Evolutionary conservation across 78 protist species (phyloP).

Genomic region (Corallochytrium limacisporum): DNA sequence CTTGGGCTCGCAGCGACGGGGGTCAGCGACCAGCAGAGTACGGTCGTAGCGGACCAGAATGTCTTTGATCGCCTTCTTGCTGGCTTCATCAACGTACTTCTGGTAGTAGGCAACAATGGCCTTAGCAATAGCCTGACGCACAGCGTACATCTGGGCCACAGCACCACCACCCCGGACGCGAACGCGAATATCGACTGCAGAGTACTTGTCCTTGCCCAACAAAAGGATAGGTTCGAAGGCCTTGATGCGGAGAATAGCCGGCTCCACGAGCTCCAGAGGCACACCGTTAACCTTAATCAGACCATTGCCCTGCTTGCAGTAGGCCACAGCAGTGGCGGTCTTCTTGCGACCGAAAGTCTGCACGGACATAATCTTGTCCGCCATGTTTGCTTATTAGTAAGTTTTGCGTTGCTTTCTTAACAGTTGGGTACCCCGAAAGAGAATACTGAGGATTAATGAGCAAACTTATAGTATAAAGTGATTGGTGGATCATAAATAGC

Average conservation of each 20-base stretch:
- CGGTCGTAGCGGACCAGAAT: slow-evolving; percentile 82
- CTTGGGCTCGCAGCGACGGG: slow-evolving; percentile 99
- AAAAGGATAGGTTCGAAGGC: slow-evolving; percentile 91
- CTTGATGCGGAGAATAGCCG: slow-evolving; percentile 87
- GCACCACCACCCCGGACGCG: slow-evolving; percentile 97
- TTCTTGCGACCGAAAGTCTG: slow-evolving; percentile 66
- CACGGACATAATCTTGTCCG: slow-evolving; percentile 4
- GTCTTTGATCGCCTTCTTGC: slow-evolving; percentile 88
- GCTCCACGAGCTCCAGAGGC: slow-evolving; percentile 84
- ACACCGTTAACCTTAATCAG: slow-evolving; percentile 89
- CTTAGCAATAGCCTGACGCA: slow-evolving; percentile 92
- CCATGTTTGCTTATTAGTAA: too few species aligned
- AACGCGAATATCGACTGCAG: slow-evolving; percentile 90
- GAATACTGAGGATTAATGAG: too few species aligned
- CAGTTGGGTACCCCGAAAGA: too few species aligned
- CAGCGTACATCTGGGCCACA: slow-evolving; percentile 79
- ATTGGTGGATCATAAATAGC: too few species aligned
- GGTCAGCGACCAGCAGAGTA: slow-evolving; percentile 96
- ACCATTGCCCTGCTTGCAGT: slow-evolving; percentile 84
- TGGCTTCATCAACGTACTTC: slow-evolving; percentile 94
- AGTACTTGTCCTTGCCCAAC: slow-evolving; percentile 78
- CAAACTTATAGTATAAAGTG: too few species aligned
- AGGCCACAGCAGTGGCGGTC: slow-evolving; percentile 96
- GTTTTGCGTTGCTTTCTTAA: too few species aligned
- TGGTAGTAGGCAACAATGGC: slow-evolving; percentile 94